A percentile compares a stretch with the other conserved stretches of the same genome.
phyloP scores from a whole-genome alignment of 2,329 filamentous ascomycete species.

The Zymoseptoria ardabiliae region DNA sequence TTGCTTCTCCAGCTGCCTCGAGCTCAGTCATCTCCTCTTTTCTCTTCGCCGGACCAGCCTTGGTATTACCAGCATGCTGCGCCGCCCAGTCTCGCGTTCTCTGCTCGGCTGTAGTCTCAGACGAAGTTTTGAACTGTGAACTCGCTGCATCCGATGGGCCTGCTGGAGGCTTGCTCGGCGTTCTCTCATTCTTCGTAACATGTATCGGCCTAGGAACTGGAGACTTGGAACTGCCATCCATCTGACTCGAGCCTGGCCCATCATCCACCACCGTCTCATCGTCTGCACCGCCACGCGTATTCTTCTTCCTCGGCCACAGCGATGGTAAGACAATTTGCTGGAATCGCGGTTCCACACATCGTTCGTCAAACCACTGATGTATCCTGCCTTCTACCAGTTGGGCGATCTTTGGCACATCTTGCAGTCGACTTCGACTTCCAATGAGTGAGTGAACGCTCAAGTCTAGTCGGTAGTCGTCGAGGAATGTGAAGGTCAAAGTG shows the following conservation, averaged over 20 bases:
- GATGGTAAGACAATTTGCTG: conserved; percentile 79
- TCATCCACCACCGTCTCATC: conserved; percentile 41
- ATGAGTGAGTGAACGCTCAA: conserved; percentile 74
- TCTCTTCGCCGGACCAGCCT: conserved; percentile 12
- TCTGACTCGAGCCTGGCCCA: conserved; percentile 2
- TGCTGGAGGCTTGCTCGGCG: neutral
- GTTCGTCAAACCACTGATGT: conserved; percentile 82
- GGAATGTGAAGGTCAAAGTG: conserved; percentile 89
- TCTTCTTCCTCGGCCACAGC: conserved; percentile 77
- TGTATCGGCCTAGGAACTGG: conserved; percentile 3
- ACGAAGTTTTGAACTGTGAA: conserved; percentile 1
- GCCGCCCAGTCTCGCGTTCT: conserved; percentile 29
- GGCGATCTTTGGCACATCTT: conserved; percentile 83
- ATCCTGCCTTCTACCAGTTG: conserved; percentile 73
- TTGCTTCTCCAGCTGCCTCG: conserved; percentile 29
- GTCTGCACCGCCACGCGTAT: conserved; percentile 64
- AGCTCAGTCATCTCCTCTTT: conserved; percentile 26
- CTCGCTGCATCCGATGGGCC: conserved; percentile 3
- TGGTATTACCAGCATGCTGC: conserved; percentile 16
- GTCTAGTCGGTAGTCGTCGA: conserved; percentile 79
- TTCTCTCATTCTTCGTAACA: conserved; percentile 9
- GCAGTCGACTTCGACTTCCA: conserved; percentile 68
- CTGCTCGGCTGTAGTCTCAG: conserved; percentile 28
- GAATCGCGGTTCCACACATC: conserved; percentile 77
- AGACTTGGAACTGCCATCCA: conserved; percentile 11